Evolutionary conservation across 1,139 yeast genomes (phyloP), one percentile per base, ranked within the genome.

Genomic region (Kodamaea ohmeri): DNA sequence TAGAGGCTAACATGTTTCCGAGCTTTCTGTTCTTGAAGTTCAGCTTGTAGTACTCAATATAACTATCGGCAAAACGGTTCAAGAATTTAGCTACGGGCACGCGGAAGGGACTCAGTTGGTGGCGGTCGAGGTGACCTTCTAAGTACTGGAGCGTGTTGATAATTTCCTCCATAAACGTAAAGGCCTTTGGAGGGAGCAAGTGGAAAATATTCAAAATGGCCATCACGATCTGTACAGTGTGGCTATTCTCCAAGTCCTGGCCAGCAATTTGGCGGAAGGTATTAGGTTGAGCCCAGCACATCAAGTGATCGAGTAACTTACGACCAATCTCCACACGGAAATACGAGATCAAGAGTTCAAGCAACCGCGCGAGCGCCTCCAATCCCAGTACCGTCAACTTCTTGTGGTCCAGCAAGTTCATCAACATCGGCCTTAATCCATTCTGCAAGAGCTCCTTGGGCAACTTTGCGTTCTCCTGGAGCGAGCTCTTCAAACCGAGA

Each of bases 291-390:
- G 97, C 96, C 96, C 97, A 90, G 0, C 97, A 96, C 76, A 83
- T 86, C 49, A 92, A 68, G 61, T 94, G 98, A 53, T 94, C 98
- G 21, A 94, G 71, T 39, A 94, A 67, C 53, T 94, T 94, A 40
- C 90, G 76, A 24, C 99, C 99, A 49, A 94, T 92, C 59, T 94
- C 99, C 16, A 92, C 97, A 56, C 95, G 84, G 67, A 94, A 94
- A 53, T 94, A 92, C 2, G 95, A 87, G 26, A 92, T 89, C 49
- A 94, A 70, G 18, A 94, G 67, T 53, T 92, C 97, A 38, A 94
- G 69, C 24, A 94, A 69, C 36, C 95, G 72, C 0, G 97, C 95
- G 25, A 94, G 67, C 0, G 97, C 97, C 54, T 90, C 96, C 18
- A 94, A 67, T 1, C 97, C 97, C 1, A 89, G 76, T 1, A 88